These are phyloP conservation scores for Aureobasidium vineae DNA, from an alignment of 2,329 filamentous ascomycete genomes.

Conservation along the genomic window DNA sequence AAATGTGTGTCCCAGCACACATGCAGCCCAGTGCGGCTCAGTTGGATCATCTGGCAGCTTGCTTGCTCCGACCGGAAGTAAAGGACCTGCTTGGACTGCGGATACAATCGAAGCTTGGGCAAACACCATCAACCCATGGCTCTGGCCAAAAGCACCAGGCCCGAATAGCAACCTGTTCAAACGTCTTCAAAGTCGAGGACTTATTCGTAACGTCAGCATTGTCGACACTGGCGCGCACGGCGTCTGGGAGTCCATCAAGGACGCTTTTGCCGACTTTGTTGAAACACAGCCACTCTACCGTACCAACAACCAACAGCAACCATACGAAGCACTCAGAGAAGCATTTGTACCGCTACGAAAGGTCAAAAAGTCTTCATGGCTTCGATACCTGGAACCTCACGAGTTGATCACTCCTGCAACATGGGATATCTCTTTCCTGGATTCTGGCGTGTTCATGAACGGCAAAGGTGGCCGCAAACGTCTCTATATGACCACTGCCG, in stretches of 20 bases:
- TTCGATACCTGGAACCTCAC: constrained; percentile 66
- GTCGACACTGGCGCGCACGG: constrained; percentile 64
- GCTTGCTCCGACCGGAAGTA: constrained; percentile 33
- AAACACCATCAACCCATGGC: constrained; percentile 54
- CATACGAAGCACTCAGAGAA: constrained; percentile 62
- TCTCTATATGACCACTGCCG: constrained; percentile 72
- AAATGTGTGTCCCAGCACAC: constrained; percentile 41
- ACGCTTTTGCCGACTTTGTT: constrained; percentile 58
- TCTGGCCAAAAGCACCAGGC: constrained; percentile 67
- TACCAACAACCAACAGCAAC: constrained; percentile 34
- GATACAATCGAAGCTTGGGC: constrained; percentile 52
- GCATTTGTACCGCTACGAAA: constrained; percentile 75
- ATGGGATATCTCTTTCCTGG: constrained; percentile 70
- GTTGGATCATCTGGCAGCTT: constrained; percentile 30
- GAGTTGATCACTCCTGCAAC: constrained; percentile 71
- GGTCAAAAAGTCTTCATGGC: constrained; percentile 67
- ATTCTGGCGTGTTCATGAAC: constrained; percentile 70
- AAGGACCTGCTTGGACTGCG: constrained; percentile 50
- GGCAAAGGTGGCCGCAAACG: constrained; percentile 59
- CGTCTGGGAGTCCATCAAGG: constrained; percentile 61
- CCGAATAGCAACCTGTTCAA: constrained; percentile 63
- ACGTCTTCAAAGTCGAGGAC: constrained; percentile 70
- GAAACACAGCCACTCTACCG: constrained; percentile 9
- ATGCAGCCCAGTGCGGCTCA: constrained; percentile 50
- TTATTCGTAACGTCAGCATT: constrained; percentile 64